phyloP scores from a whole-genome alignment of 1,284 basidiomycete genomes.

The Puccinia novopanici region DNA sequence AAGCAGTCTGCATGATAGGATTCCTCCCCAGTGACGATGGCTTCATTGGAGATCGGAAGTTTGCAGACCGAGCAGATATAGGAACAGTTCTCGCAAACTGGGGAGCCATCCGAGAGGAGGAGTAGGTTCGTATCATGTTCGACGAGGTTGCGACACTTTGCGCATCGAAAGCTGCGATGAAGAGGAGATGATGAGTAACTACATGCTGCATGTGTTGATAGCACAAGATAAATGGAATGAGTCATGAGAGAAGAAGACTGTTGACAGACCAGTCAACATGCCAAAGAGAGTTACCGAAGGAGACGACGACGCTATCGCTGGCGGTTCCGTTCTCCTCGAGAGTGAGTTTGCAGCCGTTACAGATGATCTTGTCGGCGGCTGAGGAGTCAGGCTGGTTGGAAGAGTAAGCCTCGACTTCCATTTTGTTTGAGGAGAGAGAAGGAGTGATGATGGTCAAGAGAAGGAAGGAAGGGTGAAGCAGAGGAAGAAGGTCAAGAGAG shows the following conservation, averaged over 20 bases:
- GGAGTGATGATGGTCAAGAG: too few species aligned
- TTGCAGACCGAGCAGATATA: constrained; percentile 92
- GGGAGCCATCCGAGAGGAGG: constrained; percentile 90
- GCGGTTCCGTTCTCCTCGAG: constrained; percentile 38
- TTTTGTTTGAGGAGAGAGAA: too few species aligned
- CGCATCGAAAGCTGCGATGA: constrained; percentile 37
- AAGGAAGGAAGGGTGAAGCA: too few species aligned
- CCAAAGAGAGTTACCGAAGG: constrained; percentile 46
- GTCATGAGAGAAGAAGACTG: too few species aligned
- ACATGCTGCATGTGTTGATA: too few species aligned
- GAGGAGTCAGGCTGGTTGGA: not conserved
- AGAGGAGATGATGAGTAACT: not conserved
- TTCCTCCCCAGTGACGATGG: constrained; percentile 98
- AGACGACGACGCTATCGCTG: constrained; percentile 44
- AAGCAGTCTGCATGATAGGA: constrained; percentile 98
- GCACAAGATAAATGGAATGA: too few species aligned
- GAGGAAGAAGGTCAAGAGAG: too few species aligned
- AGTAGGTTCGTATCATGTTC: constrained; percentile 89
- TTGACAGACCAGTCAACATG: constrained; percentile 47
- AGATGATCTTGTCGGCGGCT: constrained; percentile 13
- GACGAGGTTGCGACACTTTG: constrained; percentile 62
- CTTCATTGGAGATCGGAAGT: constrained; percentile 88
- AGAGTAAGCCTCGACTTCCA: too few species aligned
- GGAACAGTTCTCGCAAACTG: constrained; percentile 94
- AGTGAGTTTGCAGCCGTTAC: constrained; percentile 38